Conservation (phyloP, 2,329 filamentous ascomycete genomes). For the Fusarium agapanthi region DNA sequence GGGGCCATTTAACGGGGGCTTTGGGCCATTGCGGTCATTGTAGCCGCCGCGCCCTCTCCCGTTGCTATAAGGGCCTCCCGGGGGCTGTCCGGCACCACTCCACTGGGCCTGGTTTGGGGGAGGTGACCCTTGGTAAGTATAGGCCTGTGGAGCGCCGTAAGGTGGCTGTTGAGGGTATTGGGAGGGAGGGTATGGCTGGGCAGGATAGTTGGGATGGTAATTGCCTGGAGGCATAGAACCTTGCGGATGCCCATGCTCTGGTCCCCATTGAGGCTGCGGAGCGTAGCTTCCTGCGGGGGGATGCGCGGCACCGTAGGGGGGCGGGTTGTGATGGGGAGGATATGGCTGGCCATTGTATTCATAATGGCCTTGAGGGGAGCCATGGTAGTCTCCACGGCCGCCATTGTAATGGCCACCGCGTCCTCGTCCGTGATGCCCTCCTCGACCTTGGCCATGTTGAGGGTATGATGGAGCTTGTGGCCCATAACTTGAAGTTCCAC, state of each 20-base stretch:
- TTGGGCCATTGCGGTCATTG: slow-evolving; percentile 55
- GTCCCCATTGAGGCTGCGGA: slow-evolving; percentile 53
- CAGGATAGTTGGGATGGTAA: slow-evolving; percentile 68
- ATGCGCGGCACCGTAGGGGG: slow-evolving; percentile 47
- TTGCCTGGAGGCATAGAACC: slow-evolving; percentile 61
- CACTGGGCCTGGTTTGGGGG: slow-evolving; percentile 49
- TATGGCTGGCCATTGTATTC: slow-evolving; percentile 54
- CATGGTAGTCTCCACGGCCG: slow-evolving; percentile 54
- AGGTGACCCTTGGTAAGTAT: slow-evolving; percentile 50
- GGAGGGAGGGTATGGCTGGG: slow-evolving; percentile 59
- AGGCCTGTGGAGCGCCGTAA: slow-evolving; percentile 53
- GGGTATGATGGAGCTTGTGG: slow-evolving; percentile 51
- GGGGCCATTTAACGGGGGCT: slow-evolving; percentile 44
- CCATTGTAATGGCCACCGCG: slow-evolving; percentile 52
- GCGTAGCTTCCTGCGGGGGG: slow-evolving; percentile 50
- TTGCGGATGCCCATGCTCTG: slow-evolving; percentile 52
- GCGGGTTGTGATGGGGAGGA: slow-evolving; percentile 44
- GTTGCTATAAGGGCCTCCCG: slow-evolving; percentile 49
- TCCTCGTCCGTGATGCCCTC: slow-evolving; percentile 50
- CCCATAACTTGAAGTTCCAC: slow-evolving; percentile 50
- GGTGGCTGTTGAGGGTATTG: slow-evolving; percentile 56
- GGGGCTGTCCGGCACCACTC: slow-evolving; percentile 46
- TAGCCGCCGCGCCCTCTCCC: slow-evolving; percentile 55
- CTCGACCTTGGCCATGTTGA: slow-evolving; percentile 49
- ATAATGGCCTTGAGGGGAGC: slow-evolving; percentile 51